These are phyloP conservation scores for Cutaneotrichosporon mucoides DNA, from an alignment of 1,284 basidiomycete genomes.

Conservation along the genomic window DNA sequence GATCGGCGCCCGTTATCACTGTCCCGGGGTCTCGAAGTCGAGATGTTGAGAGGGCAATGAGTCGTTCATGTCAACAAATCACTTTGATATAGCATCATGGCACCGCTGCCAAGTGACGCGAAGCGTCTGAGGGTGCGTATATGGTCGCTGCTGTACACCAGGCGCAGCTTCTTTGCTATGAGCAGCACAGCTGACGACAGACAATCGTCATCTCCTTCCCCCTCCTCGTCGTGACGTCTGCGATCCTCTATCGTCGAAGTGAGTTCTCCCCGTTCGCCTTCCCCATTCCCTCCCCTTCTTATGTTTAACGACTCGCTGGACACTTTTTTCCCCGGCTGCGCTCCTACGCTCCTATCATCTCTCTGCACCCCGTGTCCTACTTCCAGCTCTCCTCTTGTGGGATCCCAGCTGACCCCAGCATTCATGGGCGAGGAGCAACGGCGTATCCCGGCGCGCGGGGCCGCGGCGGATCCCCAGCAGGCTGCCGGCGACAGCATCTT, in stretches of 20 bases:
- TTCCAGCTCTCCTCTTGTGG: too few species aligned
- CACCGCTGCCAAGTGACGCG: slow-evolving; percentile 34
- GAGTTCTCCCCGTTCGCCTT: slow-evolving; percentile 5
- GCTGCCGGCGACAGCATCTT: slow-evolving; percentile 12
- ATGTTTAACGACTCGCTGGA: too few species aligned
- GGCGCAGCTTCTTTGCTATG: too few species aligned
- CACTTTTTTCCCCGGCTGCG: too few species aligned
- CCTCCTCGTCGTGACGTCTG: slow-evolving; percentile 42
- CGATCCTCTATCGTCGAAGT: slow-evolving; percentile 46
- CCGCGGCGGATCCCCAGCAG: slow-evolving; percentile 4
- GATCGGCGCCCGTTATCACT: slow-evolving; percentile 2
- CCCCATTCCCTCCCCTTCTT: too few species aligned
- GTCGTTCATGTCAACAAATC: not conserved
- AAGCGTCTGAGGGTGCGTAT: slow-evolving; percentile 36
- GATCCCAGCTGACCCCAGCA: slow-evolving; percentile 23
- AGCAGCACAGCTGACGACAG: slow-evolving; percentile 24
- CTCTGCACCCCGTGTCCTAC: not conserved
- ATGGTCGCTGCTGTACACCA: not conserved
- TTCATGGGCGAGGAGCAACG: slow-evolving; percentile 45
- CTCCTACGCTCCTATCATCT: too few species aligned
- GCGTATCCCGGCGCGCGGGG: slow-evolving; percentile 22
- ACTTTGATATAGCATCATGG: slow-evolving; percentile 18
- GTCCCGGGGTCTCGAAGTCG: not conserved
- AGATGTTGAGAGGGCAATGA: too few species aligned
- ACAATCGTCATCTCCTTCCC: slow-evolving; percentile 47